Evolutionary conservation across 2,329 filamentous ascomycete species (phyloP).

Genomic region (Fusarium denticulatum): DNA sequence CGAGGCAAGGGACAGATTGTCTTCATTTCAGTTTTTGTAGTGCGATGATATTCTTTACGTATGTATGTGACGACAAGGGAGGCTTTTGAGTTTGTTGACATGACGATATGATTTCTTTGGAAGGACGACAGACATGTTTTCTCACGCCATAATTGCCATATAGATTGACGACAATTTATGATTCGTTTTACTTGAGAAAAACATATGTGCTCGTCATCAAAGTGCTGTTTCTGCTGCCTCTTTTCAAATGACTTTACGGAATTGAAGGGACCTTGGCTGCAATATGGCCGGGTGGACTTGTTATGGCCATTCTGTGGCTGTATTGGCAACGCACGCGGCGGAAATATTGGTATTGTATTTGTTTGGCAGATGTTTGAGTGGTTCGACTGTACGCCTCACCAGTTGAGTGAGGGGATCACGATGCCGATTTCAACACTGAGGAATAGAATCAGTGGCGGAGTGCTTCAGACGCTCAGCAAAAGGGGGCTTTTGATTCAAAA

Average conservation of each 20-base stretch:
- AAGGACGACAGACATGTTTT: slow-evolving; percentile 26
- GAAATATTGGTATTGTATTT: background rate
- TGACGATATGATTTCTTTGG: slow-evolving; percentile 18
- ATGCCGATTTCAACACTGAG: background rate
- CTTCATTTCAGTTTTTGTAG: slow-evolving; percentile 34
- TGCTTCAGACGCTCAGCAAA: background rate
- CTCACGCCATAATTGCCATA: slow-evolving; percentile 17
- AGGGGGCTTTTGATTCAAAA: background rate
- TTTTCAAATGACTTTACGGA: background rate
- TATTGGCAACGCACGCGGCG: background rate
- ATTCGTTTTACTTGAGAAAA: background rate
- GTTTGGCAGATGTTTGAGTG: background rate
- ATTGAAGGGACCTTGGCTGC: background rate
- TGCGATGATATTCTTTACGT: slow-evolving; percentile 34
- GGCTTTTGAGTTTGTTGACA: slow-evolving; percentile 14
- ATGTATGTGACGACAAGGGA: slow-evolving; percentile 40
- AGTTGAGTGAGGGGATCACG: background rate
- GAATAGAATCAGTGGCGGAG: background rate
- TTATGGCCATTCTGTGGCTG: background rate
- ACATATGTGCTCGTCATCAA: background rate
- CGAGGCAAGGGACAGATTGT: slow-evolving; percentile 7
- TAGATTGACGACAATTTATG: slow-evolving; percentile 24
- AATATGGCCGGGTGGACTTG: background rate
- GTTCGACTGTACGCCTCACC: background rate
- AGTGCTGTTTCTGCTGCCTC: background rate